Evolutionary conservation across 2,329 filamentous ascomycete species (phyloP), one percentile per base, ranked within the genome.

Genomic region (Metarhizium brunneum): DNA sequence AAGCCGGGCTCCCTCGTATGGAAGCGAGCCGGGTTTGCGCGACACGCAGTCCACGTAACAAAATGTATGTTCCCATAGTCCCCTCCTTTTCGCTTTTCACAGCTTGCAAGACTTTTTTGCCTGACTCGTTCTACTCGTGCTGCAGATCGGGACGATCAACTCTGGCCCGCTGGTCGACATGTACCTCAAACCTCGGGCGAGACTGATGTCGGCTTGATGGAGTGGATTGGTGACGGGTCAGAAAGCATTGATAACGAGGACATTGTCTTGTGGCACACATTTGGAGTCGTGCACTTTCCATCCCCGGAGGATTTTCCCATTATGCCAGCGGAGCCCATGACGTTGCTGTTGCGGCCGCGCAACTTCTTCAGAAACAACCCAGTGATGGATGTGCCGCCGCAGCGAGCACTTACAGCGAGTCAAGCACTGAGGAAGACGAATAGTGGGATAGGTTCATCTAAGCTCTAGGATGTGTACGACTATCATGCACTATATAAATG

Each of bases 261-360:
- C 67, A 74, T 96, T 35, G 91, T 96, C 1, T 80, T 96, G 16
- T 96, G 91, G 91, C 91, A 96, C 73, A 95, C 90, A 0, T 96
- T 96, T 65, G 92, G 92, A 40, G 78, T 96, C 40, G 92, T 87
- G 0, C 92, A 96, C 68, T 92, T 96, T 76, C 91, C 92, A 0
- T 76, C 88, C 0, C 90, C 91, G 0, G 92, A 96, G 68, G 92
- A 96, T 70, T 96, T 90, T 75, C 92, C 92, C 35, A 79, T 96
- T 63, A 96, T 96, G 91, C 90, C 90, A 0, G 87, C 83, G 0
- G 88, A 92, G 75, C 88, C 89, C 0, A 92, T 96, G 80, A 89
- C 84, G 1, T 74, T 95, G 62, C 77, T 95, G 40, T 76, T 95
- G 45, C 76, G 89, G 36, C 90, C 90, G 3, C 76, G 90, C 47